These are phyloP conservation scores for Kodamaea derodonti DNA, from an alignment of 1,139 yeast genomes.

Conservation along the genomic window DNA sequence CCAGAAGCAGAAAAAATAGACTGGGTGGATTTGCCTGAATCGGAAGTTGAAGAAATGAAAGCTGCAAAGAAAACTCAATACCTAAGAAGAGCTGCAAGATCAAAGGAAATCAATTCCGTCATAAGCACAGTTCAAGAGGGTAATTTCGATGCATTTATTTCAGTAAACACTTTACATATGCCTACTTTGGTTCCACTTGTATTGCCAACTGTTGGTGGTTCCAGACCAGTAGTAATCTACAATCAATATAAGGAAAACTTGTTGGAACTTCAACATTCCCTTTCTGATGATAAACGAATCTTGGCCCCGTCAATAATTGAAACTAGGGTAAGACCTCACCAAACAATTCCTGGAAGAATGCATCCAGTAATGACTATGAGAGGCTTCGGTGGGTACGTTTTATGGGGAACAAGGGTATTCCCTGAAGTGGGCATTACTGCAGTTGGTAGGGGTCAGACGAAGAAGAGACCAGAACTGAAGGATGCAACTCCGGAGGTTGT, in stretches of 20 bases:
- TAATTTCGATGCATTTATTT: slow-evolving; percentile 72
- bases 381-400: slow-evolving; percentile 87
- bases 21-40: slow-evolving; percentile 48
- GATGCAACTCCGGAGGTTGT: slow-evolving; percentile 8
- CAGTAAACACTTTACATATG: slow-evolving; percentile 70
- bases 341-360: slow-evolving; percentile 88
- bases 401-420: slow-evolving; percentile 75
- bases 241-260: slow-evolving; percentile 77
- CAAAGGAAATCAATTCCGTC: slow-evolving; percentile 49
- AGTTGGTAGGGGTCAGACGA: slow-evolving; percentile 48
- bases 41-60: slow-evolving; percentile 53
- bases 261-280: slow-evolving; percentile 65
- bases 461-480: slow-evolving; percentile 13
- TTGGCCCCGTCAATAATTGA: slow-evolving; percentile 83
- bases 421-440: slow-evolving; percentile 60
- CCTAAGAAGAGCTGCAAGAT: slow-evolving; percentile 58
- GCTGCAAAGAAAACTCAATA: slow-evolving; percentile 65
- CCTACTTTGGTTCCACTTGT: slow-evolving; percentile 61
- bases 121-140: slow-evolving; percentile 48
- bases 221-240: slow-evolving; percentile 81
- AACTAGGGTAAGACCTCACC: slow-evolving; percentile 80
- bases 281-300: slow-evolving; percentile 63
- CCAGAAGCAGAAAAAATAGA: slow-evolving; percentile 62
- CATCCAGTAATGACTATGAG: slow-evolving; percentile 95
- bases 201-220: slow-evolving; percentile 72